Evolutionary conservation across 495 filamentous ascomycete species (phyloP).

Genomic region (Cetradonia linearis): DNA sequence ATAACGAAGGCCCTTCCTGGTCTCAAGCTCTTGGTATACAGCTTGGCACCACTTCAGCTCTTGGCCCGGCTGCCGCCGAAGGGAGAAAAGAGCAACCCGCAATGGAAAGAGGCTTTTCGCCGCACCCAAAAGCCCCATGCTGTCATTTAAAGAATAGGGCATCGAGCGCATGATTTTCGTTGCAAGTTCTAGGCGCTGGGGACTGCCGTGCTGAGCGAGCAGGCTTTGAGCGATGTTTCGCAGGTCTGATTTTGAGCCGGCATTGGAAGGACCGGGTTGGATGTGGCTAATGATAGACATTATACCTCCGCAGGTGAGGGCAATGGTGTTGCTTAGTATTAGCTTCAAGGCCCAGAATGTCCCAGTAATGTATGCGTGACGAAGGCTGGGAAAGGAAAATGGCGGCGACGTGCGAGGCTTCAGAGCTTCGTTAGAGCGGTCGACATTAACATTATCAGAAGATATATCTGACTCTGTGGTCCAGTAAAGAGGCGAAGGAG

Average conservation of each 20-base stretch:
- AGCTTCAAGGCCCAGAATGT: neutral
- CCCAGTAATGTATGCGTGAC: neutral
- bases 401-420: neutral
- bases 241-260: neutral
- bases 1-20: slow-evolving; percentile 16
- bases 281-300: neutral
- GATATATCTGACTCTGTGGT: neutral
- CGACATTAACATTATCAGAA: neutral
- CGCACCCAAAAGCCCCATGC: slow-evolving; percentile 18
- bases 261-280: too few relatives aligned
- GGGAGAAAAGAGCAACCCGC: slow-evolving; percentile 13
- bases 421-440: neutral
- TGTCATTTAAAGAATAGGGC: slow-evolving; percentile 14
- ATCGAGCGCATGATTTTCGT: slow-evolving; percentile 20
- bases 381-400: slow-evolving; percentile 1
- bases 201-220: neutral
- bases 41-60: slow-evolving; percentile 20
- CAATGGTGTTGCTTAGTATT: neutral
- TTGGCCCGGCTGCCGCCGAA: slow-evolving; percentile 8
- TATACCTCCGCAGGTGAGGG: neutral
- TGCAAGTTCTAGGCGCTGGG: slow-evolving; percentile 13
- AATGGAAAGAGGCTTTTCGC: slow-evolving; percentile 17
- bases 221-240: neutral
- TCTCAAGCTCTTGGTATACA: slow-evolving; percentile 9
- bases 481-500: slow-evolving; percentile 11